Conservation (phyloP, 140 eudicot genomes). For the Erigeron philadelphicus region DNA sequence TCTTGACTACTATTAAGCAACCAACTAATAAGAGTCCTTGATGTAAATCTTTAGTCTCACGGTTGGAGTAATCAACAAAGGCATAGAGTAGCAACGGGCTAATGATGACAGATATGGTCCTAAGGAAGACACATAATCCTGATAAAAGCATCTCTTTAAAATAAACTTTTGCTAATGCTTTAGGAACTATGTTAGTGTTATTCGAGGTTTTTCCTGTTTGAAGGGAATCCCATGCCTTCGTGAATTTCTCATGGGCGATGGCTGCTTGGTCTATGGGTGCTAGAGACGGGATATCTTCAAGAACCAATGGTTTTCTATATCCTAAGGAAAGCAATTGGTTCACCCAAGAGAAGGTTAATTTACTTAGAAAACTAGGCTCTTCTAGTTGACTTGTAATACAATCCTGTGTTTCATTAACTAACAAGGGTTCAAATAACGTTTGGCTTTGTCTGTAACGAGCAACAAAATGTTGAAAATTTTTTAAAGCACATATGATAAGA, state of each 20-base stretch:
- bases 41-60: constrained; percentile 26
- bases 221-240: constrained; percentile 41
- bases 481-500: constrained; percentile 43
- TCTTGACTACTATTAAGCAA: constrained; percentile 41
- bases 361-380: constrained; percentile 43
- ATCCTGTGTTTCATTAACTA: constrained; percentile 28
- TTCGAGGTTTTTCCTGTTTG: constrained; percentile 28
- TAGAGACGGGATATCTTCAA: constrained; percentile 59
- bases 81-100: constrained; percentile 60
- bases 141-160: constrained; percentile 38
- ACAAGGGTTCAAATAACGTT: constrained; percentile 41
- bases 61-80: constrained; percentile 47
- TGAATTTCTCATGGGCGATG: constrained; percentile 45
- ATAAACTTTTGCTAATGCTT: constrained; percentile 47
- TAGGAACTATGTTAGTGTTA: constrained; percentile 36
- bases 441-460: constrained; percentile 14
- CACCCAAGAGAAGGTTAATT: constrained; percentile 61
- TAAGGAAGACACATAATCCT: constrained; percentile 43
- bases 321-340: constrained; percentile 56
- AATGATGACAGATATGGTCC: constrained; percentile 31
- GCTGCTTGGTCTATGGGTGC: constrained; percentile 54
- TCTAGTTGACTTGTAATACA: constrained; percentile 21
- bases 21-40: constrained; percentile 54
- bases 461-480: constrained; percentile 26
- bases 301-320: constrained; percentile 40